phyloP scores from a whole-genome alignment of 306 rosid species.

The Sicyos edulis region DNA sequence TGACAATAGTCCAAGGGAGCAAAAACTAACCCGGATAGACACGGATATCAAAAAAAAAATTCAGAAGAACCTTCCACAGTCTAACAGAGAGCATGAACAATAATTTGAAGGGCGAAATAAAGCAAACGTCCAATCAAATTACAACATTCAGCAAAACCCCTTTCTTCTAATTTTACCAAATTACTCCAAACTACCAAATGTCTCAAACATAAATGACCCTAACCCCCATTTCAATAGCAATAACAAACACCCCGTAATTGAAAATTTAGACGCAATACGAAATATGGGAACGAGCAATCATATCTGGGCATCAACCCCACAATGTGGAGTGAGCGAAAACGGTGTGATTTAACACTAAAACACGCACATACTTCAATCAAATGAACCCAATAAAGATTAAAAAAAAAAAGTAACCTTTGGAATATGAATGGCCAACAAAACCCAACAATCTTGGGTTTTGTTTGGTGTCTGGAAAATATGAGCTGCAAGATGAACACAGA shows the following conservation, averaged over 20 bases:
- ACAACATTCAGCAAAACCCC: not conserved
- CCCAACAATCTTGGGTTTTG: not conserved
- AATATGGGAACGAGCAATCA: not conserved
- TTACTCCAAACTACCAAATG: not conserved
- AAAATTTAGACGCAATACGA: not conserved
- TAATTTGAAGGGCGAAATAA: not conserved
- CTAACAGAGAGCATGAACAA: not conserved
- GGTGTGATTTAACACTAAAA: not conserved
- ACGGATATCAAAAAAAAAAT: too few species aligned
- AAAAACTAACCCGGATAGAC: too few species aligned
- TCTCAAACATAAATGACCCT: not conserved
- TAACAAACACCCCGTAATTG: not conserved
- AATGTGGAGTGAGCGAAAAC: not conserved
- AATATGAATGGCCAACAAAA: not conserved
- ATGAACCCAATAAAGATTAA: not conserved
- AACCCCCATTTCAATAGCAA: not conserved
- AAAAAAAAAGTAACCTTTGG: not conserved
- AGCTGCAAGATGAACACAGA: conserved; percentile 8
- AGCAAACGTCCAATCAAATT: not conserved
- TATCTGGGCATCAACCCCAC: not conserved
- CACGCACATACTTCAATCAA: not conserved
- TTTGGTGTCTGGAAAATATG: not conserved
- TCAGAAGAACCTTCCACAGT: not conserved
- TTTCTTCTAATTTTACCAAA: not conserved
- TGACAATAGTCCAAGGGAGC: too few species aligned